phyloP scores from a whole-genome alignment of 1,284 basidiomycete genomes.

The Cerrena zonata region DNA sequence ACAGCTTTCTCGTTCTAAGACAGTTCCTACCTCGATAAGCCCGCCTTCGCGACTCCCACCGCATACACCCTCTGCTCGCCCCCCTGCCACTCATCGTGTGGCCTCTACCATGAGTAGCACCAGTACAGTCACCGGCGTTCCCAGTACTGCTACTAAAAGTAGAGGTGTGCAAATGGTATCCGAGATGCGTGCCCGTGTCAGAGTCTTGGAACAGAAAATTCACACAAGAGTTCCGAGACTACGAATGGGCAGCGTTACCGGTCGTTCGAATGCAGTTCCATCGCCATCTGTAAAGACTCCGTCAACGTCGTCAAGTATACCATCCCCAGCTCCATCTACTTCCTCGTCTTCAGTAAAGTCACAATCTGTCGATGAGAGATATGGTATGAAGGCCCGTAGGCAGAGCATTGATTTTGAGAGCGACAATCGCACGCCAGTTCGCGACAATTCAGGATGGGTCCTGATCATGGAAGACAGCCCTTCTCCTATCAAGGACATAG shows the following conservation, averaged over 20 bases:
- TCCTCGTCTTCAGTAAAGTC: constrained; percentile 21
- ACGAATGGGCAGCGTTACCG: constrained; percentile 68
- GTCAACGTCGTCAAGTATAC: constrained; percentile 12
- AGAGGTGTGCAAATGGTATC: constrained; percentile 84
- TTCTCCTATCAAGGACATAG: constrained; percentile 55
- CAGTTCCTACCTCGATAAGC: constrained; percentile 42
- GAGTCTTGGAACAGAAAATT: constrained; percentile 75
- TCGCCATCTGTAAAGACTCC: constrained; percentile 22
- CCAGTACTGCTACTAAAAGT: constrained; percentile 52
- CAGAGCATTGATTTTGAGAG: constrained; percentile 28
- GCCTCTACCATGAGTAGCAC: constrained; percentile 37
- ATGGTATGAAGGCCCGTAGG: constrained; percentile 21
- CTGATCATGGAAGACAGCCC: constrained; percentile 78
- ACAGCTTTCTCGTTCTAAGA: constrained; percentile 53
- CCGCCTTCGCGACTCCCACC: constrained; percentile 38
- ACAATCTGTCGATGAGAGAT: constrained; percentile 19
- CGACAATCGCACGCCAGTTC: constrained; percentile 35
- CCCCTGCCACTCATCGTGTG: constrained; percentile 37
- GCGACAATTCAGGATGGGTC: constrained; percentile 72
- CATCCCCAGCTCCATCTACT: constrained; percentile 24
- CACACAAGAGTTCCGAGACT: constrained; percentile 76
- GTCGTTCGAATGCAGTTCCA: constrained; percentile 38
- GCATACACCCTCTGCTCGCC: constrained; percentile 41
- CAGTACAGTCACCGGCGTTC: constrained; percentile 30
- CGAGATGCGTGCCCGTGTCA: constrained; percentile 77